These are phyloP conservation scores for Paratinospora sagittata DNA, from an alignment of 164 flowering plant genomes.

Conservation along the genomic window DNA sequence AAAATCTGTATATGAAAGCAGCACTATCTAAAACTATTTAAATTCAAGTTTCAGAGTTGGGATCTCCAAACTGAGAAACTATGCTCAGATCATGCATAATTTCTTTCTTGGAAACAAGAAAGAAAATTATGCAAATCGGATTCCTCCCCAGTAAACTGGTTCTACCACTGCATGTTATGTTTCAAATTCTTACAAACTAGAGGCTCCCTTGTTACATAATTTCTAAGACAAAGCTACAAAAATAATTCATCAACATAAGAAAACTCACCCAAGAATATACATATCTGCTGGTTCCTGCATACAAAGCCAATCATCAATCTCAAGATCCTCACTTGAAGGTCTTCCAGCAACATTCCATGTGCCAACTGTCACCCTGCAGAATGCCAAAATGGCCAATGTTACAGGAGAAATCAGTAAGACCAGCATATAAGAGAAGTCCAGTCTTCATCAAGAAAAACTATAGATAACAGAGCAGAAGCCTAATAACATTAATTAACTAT, in stretches of 20 bases:
- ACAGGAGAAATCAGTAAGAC: slow-evolving; percentile 2
- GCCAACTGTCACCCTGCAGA: slow-evolving; percentile 63
- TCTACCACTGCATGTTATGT: neutral
- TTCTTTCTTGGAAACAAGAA: neutral
- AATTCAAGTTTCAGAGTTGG: neutral
- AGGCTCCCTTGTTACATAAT: neutral
- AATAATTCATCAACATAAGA: slow-evolving; percentile 3
- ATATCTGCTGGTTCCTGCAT: slow-evolving; percentile 72
- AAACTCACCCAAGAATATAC: slow-evolving; percentile 75
- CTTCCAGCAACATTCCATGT: slow-evolving; percentile 98
- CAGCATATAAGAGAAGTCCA: neutral
- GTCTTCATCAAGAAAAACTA: neutral
- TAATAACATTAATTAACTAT: slow-evolving; percentile 4
- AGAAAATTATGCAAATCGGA: neutral
- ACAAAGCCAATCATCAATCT: slow-evolving; percentile 87
- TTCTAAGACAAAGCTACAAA: neutral
- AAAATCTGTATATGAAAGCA: neutral
- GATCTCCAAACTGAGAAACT: neutral
- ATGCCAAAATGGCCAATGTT: slow-evolving; percentile 6
- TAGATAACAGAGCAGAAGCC: neutral
- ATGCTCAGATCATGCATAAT: neutral
- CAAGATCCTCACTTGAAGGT: slow-evolving; percentile 58
- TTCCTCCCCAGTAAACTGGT: neutral
- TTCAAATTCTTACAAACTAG: neutral
- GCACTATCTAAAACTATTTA: neutral